Evolutionary conservation across 345 rosid species (phyloP).

Genomic region (Eucalyptus regnans): DNA sequence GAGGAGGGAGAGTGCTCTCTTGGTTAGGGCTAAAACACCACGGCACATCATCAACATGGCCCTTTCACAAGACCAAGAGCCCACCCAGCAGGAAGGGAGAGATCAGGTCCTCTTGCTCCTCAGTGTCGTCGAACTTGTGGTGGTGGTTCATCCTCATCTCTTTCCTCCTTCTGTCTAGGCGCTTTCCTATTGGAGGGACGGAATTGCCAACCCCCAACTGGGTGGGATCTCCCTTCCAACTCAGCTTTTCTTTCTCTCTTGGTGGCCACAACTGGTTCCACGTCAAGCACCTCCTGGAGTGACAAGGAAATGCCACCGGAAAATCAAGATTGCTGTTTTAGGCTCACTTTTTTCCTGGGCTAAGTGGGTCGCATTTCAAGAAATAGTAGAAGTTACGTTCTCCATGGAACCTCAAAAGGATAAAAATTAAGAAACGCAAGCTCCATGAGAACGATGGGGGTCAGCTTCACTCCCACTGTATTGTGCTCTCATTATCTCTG

Average conservation of each 20-base stretch:
- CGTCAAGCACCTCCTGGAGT: neutral
- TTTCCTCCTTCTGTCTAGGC: neutral
- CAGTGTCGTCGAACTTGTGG: neutral
- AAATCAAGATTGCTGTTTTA: neutral
- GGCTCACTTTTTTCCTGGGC: neutral
- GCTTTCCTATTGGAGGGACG: neutral
- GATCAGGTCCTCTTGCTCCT: neutral
- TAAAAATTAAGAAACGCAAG: neutral
- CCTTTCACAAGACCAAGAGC: neutral
- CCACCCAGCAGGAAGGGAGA: neutral
- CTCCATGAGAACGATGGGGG: neutral
- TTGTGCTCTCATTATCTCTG: neutral
- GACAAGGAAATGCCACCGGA: neutral
- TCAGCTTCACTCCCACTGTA: neutral
- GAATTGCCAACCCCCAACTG: neutral
- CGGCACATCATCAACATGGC: neutral
- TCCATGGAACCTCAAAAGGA: neutral
- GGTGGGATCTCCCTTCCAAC: neutral
- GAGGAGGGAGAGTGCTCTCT: neutral
- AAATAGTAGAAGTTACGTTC: neutral
- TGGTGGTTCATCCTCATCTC: neutral
- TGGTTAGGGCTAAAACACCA: neutral
- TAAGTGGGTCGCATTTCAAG: neutral
- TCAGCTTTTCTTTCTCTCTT: neutral
- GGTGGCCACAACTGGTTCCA: neutral